Conservation (phyloP, 495 filamentous ascomycete species). For the Penicillium goetzii region DNA sequence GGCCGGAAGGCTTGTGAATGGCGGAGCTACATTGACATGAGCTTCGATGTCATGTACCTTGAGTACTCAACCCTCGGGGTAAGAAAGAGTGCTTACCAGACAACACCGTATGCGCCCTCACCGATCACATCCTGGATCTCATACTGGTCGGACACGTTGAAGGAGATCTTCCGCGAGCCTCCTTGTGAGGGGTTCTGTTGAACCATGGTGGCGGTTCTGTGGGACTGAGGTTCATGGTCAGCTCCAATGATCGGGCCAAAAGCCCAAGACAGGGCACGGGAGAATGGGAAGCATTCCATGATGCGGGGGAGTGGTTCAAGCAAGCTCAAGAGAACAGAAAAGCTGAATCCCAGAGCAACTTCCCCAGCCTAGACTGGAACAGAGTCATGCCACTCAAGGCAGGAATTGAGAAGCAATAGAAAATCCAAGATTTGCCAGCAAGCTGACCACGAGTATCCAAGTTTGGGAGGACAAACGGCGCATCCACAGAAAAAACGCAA, state of each 20-base stretch:
- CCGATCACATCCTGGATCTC: constrained; percentile 99
- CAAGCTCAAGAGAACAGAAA: neutral
- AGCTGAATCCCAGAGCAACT: neutral
- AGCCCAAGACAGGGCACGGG: constrained; percentile 5
- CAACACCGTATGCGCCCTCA: constrained; percentile 98
- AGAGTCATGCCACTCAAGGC: neutral
- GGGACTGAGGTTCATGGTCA: constrained; percentile 13
- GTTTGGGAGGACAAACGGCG: neutral
- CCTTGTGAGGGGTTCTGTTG: constrained; percentile 52
- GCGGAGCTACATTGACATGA: constrained; percentile 72
- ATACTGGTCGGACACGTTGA: constrained; percentile 99
- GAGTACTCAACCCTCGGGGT: neutral
- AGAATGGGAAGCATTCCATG: constrained; percentile 10
- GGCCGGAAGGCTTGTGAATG: constrained; percentile 95
- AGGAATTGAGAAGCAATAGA: neutral
- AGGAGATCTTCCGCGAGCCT: constrained; percentile 94
- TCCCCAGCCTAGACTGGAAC: neutral
- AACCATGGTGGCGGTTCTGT: constrained; percentile 43
- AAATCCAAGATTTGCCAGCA: neutral
- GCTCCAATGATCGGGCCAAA: neutral
- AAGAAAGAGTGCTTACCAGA: constrained; percentile 70
- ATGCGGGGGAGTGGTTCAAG: neutral
- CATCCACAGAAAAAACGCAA: neutral
- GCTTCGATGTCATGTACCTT: constrained; percentile 1
- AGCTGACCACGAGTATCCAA: neutral